Conservation (phyloP, 2,329 filamentous ascomycete species). For the Phyllosticta citrichinensis region DNA sequence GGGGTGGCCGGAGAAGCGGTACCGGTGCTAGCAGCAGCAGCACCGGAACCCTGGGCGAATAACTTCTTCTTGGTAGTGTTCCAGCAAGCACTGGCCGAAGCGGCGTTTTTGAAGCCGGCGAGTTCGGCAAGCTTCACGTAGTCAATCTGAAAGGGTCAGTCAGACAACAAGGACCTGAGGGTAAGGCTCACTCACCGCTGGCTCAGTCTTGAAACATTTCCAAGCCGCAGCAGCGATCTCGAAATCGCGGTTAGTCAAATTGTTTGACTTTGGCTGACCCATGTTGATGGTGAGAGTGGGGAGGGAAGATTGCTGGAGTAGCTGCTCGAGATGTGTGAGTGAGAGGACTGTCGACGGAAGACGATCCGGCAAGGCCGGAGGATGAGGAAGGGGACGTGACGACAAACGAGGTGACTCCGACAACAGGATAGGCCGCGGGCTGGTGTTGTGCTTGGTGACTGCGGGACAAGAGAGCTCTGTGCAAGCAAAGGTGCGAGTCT, state of each 20-base stretch:
- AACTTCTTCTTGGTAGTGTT: conserved; percentile 7
- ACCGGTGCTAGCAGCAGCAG: not conserved
- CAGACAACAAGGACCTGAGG: not conserved
- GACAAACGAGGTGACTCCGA: not conserved
- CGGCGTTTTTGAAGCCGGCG: conserved; percentile 7
- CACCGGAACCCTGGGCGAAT: not conserved
- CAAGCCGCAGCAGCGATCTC: not conserved
- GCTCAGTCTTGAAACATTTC: conserved; percentile 6
- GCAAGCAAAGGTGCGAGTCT: not conserved
- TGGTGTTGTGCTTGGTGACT: not conserved
- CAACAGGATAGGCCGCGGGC: not conserved
- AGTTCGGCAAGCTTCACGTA: not conserved
- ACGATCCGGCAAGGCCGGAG: not conserved
- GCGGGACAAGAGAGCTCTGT: not conserved
- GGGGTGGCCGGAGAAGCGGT: not conserved
- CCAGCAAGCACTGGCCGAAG: conserved; percentile 8
- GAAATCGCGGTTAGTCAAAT: not conserved
- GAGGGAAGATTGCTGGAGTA: not conserved
- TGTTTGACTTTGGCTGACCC: not conserved
- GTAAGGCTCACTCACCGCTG: not conserved
- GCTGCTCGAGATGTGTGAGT: not conserved
- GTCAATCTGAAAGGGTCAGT: not conserved
- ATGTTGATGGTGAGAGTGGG: not conserved
- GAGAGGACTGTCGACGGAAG: not conserved
- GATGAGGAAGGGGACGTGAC: not conserved